Evolutionary conservation across 129 eudicot genomes (phyloP), one percentile per base, ranked within the genome.

Genomic region (Centrapalus pauciflorus): DNA sequence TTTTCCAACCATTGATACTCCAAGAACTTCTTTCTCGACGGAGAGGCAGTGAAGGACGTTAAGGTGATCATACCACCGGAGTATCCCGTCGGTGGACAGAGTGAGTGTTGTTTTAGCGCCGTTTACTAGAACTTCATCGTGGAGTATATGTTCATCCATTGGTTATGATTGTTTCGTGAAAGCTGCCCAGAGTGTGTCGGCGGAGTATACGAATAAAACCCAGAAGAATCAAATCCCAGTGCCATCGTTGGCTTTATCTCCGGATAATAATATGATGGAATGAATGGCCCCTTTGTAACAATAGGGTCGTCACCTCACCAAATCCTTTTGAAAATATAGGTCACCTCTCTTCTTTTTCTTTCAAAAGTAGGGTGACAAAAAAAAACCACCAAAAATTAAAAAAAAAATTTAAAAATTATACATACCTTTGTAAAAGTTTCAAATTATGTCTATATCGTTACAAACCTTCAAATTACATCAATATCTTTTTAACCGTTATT

Each of bases 11-110:
- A 55, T 56, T 10, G 85, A 62, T 74, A 93, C 77, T 3, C 95
- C 90, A 23, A 93, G 70, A 23, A 85, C 90, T 72, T 93, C 66
- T 56, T 74, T 78, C 79, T 93, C 92, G 54, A 93, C 48, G 25
- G 71, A 72, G 70, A 88, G 34, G 38, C 79, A 65, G 0, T 78
- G 76, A 24, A 69, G 78, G 17, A 66, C 61, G 14, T 41, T 70
- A 21, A 13, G 52, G 20, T 34, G 35, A 71, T 76, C 83, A 14
- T 55, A 5, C 95, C 95, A 88, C 69, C 79, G 83, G 63, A 93
- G 81, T 40, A 40, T 41, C 0, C 98, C 96, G 35, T 55, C 90
- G 58, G 84, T 26, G 27, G 83, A 75, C 23, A 93, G 64, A 16
- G 73, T 72, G 14, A 76, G 69, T 30, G 81, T 59, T 35, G 89